phyloP scores from a whole-genome alignment of 2,329 filamentous ascomycete genomes.

The Nemania sp. region DNA sequence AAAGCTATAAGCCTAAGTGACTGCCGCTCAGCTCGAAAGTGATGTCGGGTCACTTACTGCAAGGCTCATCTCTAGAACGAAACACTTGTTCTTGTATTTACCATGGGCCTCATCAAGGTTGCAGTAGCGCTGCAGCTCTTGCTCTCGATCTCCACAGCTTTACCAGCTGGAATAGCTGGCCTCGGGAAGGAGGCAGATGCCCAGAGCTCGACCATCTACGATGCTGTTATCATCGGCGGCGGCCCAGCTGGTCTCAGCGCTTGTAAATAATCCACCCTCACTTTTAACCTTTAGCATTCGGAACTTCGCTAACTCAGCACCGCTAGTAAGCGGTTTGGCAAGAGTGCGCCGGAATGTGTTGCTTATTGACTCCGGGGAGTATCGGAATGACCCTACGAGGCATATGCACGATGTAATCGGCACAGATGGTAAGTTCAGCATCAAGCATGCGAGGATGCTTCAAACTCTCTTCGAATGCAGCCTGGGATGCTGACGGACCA shows the following conservation, averaged over 20 bases:
- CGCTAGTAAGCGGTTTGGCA: slow-evolving; percentile 59
- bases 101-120: slow-evolving; percentile 25
- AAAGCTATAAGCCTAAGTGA: not conserved
- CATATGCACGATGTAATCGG: slow-evolving; percentile 66
- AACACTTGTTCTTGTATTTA: not conserved
- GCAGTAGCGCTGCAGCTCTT: slow-evolving; percentile 22
- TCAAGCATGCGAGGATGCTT: not conserved
- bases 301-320: slow-evolving; percentile 13
- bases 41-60: not conserved
- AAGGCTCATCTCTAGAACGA: not conserved
- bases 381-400: slow-evolving; percentile 60
- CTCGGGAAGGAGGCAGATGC: not conserved
- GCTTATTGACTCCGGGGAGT: slow-evolving; percentile 62
- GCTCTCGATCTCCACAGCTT: slow-evolving; percentile 18
- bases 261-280: slow-evolving; percentile 6
- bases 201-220: slow-evolving; percentile 16
- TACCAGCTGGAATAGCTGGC: slow-evolving; percentile 9
- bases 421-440: slow-evolving; percentile 54
- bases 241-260: slow-evolving; percentile 27
- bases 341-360: slow-evolving; percentile 60
- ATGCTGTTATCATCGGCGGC: slow-evolving; percentile 27
- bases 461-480: not conserved
- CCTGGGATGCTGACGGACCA: slow-evolving; percentile 7
- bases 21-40: not conserved
- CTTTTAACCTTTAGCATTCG: not conserved